Conservation (phyloP, 2,329 filamentous ascomycete species). For the Penicillium sp. region DNA sequence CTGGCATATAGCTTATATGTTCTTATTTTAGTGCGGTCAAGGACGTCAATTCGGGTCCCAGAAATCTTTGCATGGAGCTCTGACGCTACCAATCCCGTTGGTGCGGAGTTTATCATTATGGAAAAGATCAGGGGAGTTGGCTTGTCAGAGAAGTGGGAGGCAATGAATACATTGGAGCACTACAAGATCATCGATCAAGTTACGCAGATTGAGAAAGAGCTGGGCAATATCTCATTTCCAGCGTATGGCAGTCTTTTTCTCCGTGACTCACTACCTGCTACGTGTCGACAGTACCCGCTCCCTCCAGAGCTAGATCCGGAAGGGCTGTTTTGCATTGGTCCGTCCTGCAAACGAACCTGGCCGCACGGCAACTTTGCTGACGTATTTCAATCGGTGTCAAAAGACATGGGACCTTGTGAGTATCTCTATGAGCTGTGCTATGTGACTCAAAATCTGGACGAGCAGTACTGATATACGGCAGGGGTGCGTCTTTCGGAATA, state of each 20-base stretch:
- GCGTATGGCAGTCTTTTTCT: conserved; percentile 31
- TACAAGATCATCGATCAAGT: conserved; percentile 22
- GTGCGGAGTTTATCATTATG: conserved; percentile 38
- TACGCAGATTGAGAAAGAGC: conserved; percentile 22
- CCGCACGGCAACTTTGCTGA: background rate
- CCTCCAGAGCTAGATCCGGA: background rate
- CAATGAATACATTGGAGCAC: conserved; percentile 13
- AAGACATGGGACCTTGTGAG: background rate
- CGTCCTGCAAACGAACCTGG: background rate
- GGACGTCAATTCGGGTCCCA: conserved; percentile 20
- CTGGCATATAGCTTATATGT: background rate
- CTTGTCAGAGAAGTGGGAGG: conserved; percentile 23
- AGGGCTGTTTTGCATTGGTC: background rate
- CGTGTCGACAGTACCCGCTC: background rate
- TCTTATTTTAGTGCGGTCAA: background rate
- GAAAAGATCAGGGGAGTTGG: conserved; percentile 29
- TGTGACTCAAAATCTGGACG: background rate
- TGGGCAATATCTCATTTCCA: conserved; percentile 24
- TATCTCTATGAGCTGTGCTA: background rate
- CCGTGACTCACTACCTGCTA: conserved; percentile 8
- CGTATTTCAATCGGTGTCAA: background rate
- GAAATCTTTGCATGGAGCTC: background rate
- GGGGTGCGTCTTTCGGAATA: background rate
- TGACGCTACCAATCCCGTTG: conserved; percentile 25
- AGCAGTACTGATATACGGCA: background rate